Base-by-base conservation (phyloP, 1,139 yeast genomes). In the Suhomyces choctaworum region DNA sequence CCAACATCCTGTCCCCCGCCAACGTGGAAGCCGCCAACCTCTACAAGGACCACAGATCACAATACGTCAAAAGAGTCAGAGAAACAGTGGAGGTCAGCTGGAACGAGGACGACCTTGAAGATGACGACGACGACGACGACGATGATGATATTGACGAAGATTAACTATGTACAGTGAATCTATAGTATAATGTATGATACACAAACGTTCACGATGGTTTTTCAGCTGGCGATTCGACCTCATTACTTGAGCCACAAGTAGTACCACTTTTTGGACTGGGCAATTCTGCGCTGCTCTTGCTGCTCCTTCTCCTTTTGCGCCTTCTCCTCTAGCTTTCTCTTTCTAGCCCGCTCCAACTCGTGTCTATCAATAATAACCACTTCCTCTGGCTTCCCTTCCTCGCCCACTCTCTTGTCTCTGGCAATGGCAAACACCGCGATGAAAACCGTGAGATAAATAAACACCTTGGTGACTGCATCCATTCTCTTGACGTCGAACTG, bases 1-100 rank as follows among this genome's bases (percentile, higher is more conserved):
- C 99, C 8, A 92, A 92, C 60, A 94, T 92, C 37, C 81, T 89
- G 38, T 86, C 96, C 17, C 99, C 99, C 4, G 99, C 99, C 1
- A 94, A 92, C 53, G 97, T 88, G 6, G 99, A 94, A 60, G 98
- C 98, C 3, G 97, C 98, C 2, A 90, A 89, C 47, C 70, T 92
- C 56, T 92, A 88, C 64, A 87, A 89, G 58, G 98, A 92, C 57
- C 97, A 94, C 60, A 78, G 95, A 47, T 82, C 92, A 24, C 97
- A 90, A 63, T 92, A 92, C 57, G 79, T 84, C 40, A 88, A 89
- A 57, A 67, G 97, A 46, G 98, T 92, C 17, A 78, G 94, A 48
- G 95, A 89, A 57, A 88, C 97, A 0, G 98, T 92, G 32, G 98
- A 92, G 52, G 82, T 74, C 45, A 83, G 92, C 48, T 87, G 96